Conservation (phyloP, 2,329 filamentous ascomycete species). For the Penicillium hesseltinei region DNA sequence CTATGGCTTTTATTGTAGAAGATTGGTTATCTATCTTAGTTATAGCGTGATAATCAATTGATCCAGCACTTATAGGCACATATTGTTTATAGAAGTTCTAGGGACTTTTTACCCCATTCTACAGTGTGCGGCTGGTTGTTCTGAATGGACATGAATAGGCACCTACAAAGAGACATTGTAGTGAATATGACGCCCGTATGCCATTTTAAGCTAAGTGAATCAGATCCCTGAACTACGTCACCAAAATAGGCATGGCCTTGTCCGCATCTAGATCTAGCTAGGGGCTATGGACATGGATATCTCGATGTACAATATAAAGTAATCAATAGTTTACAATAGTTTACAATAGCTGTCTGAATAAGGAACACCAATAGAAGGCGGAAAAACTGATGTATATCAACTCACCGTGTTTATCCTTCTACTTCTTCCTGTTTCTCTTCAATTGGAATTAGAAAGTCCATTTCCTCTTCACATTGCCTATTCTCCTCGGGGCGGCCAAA, state of each 20-base stretch:
- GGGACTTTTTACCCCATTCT: not conserved
- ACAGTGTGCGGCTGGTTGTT: not conserved
- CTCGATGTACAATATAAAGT: not conserved
- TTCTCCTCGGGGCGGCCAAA: conserved; percentile 3
- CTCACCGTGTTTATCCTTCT: not conserved
- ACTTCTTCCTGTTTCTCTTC: no score
- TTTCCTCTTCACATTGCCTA: not conserved
- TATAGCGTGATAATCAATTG: not conserved
- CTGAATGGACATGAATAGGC: not conserved
- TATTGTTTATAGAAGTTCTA: not conserved
- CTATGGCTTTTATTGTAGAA: not conserved
- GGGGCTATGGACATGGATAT: no score
- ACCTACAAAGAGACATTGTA: not conserved
- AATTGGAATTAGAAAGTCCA: not conserved
- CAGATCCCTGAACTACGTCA: not conserved
- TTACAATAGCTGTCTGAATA: not conserved
- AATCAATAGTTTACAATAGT: not conserved
- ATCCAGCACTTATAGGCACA: not conserved
- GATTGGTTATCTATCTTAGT: not conserved
- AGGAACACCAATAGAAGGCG: not conserved
- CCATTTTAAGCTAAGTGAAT: no score
- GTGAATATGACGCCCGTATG: no score
- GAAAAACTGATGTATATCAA: no score
- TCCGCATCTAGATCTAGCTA: no score
- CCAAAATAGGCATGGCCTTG: no score